Base-by-base conservation (phyloP, 768 basidiomycete species). In the Rhizopogon vinicolor region DNA sequence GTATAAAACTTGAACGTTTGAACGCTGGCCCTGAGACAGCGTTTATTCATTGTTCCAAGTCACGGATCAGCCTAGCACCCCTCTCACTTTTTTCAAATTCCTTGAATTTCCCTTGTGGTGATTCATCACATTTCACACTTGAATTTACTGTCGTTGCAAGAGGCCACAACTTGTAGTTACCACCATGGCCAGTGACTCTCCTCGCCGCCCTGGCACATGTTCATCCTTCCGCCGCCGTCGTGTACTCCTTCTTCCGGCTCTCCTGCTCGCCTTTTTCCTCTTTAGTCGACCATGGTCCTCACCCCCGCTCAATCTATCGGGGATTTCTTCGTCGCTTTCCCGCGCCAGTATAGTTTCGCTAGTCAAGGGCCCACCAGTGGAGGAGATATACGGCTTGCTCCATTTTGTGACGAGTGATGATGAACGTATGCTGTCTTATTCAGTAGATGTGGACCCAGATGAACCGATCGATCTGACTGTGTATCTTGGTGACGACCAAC, bases 331-430 rank as follows among this genome's bases (percentile, higher is more conserved):
- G 28, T 58, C 46, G 31, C 58, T 74, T 60, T 77, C 69, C 41
- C 75, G 76, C 33, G 74, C 76, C 29, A 74, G 67, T 52, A 65
- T 80, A 44, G 68, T 68, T 25, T 62, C 75, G 57, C 64, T 78
- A 41, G 62, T 76, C 58, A 70, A 73, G 53, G 58, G 64, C 37
- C 71, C 64, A 45, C 63, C 43, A 49, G 78, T 79, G 28, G 74
- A 79, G 51, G 89, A 91, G 68, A 81, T 90, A 28, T 87, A 84
- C 52, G 89, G 86, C 0, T 72, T 91, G n/a, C 72, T 90, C 31
- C 78, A 86, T 62, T 76, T 90, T 42, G 80, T 86, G 31, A 82
- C 82, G 0, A 35, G 48, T 25, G 72, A 76, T 56, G 68, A 75
- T 18, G 73, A 77, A 51, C 72, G 74, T 44, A 67, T 73, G 28